These are phyloP conservation scores for Tolypocladium pustulatum DNA, from an alignment of 2,329 filamentous ascomycete genomes.

Conservation along the genomic window DNA sequence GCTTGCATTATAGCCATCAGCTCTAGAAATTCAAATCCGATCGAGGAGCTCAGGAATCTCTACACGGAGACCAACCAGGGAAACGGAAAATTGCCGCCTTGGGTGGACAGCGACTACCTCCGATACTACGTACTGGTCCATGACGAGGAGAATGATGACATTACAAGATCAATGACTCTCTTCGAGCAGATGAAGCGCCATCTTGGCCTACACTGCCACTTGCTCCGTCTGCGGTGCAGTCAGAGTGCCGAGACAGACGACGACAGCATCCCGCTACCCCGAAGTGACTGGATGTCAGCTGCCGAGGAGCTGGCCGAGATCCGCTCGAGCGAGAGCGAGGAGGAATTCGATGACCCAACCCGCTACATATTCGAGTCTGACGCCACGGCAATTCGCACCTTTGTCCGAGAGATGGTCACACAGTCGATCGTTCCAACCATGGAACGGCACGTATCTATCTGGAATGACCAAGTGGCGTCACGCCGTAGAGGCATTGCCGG, in stretches of 20 bases:
- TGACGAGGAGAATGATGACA: conserved; percentile 92
- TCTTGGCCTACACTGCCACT: conserved; percentile 88
- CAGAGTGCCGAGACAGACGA: conserved; percentile 85
- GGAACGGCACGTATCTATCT: conserved; percentile 82
- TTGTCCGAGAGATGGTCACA: conserved; percentile 88
- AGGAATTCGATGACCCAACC: conserved; percentile 58
- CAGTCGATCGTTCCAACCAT: conserved; percentile 93
- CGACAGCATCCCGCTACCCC: conserved; percentile 72
- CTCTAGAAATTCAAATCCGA: conserved; percentile 71
- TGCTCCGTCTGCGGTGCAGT: conserved; percentile 73
- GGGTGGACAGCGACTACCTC: conserved; percentile 86
- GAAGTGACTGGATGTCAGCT: conserved; percentile 82
- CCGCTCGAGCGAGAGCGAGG: conserved; percentile 53
- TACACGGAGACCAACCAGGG: conserved; percentile 80
- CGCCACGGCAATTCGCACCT: conserved; percentile 73
- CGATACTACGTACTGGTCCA: conserved; percentile 95
- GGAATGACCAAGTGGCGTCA: conserved; percentile 97
- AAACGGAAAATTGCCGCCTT: conserved; percentile 61
- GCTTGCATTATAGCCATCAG: conserved; percentile 93
- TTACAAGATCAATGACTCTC: conserved; percentile 74
- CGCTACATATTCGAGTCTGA: conserved; percentile 89
- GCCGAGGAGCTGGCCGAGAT: conserved; percentile 74
- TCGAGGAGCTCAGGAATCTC: conserved; percentile 74
- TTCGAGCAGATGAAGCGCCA: conserved; percentile 99
- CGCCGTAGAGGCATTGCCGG: conserved; percentile 79